Evolutionary conservation across 805 yeast species (phyloP), one percentile per base, ranked within the genome.

Genomic region (Saccharomycopsis sp.): DNA sequence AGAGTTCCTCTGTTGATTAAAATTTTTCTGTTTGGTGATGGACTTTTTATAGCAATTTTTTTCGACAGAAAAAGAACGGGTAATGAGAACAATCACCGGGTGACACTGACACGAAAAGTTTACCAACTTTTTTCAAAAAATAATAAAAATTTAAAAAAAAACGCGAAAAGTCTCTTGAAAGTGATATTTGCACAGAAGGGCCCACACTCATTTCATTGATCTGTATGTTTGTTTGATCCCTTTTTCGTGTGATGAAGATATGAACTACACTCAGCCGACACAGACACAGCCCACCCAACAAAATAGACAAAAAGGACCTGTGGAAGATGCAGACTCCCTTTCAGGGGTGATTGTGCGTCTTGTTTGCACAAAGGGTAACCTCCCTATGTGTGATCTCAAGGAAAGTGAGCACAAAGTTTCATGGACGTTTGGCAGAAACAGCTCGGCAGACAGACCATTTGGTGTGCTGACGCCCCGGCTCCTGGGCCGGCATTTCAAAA

Each of bases 341-440:
- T 63, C 60, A 33, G 61, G 61, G 12, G 55, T 67, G 12, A 65
- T 77, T n/a, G 71, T 79, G 49, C 62, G 80, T 35, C 59, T 77
- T 39, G 71, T 77, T 26, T 75, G 82, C 52, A 72, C 81, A 2
- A 67, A 75, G 1, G 80, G 79, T 1, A 75, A 71, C 50, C 64
- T 69, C 40, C 63, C 59, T 9, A 64, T 62, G 34, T 61, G 63
- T 30, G 80, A 75, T 54, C 56, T 75, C 9, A 54, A 56, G 35
- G 59, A 57, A 2, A 44, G 55, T 17, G 48, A 54, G 35, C 53
- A 62, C 37, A 49, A 61, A 45, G 58, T 65, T 48, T 58, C 60
- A 18, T 84, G 94, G 94, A 55, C 62, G 5, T 71, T 87, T 61
- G 97, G 97, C 0, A 69, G 97, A 49, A 75, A 80, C 45, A 55